Evolutionary conservation across 495 filamentous ascomycete species (phyloP), one percentile per base, ranked within the genome.

Genomic region (Astrothelium subdiscretum): DNA sequence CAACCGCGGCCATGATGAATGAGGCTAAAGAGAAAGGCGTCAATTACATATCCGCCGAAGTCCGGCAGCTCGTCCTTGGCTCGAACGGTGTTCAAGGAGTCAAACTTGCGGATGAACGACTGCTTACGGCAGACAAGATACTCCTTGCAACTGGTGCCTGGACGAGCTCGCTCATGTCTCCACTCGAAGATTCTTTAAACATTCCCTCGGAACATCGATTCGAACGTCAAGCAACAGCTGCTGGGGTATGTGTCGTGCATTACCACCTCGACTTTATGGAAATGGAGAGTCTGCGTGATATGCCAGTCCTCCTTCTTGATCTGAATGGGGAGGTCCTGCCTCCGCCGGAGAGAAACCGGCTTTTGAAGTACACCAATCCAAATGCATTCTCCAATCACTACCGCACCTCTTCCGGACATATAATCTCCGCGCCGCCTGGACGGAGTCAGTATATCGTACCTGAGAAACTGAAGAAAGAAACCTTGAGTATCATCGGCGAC

Each of bases 221-320:
- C 10, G 73, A 79, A 58, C 66, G 59, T 15, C 77, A 79, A 62
- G 63, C 74, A 22, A 70, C 66, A 22, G 74, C 74, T 10, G 74
- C 75, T 0, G 76, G 74, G 1, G 72, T 76, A 2, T 73, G 67
- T 58, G 72, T 77, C 6, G 71, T 73, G 12, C 72, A 76, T 67
- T 74, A 74, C 32, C 69, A 73, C 59, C 66, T 78, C 12, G 57
- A 64, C 1, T 62, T 66, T 0, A 62, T 32, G 3, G 77, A 79
- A 57, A 65, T 63, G 26, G 31, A 63, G 31, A n/a, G 63, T 3
- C 73, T 74, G 40, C 48, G 62, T 12, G 61, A 69, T 40, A 70
- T 76, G n/a, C 74, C 76, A 1, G 73, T 79, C 0, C 62, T 75
- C 22, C 67, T 78, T 0, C 75, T 75, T 62, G 73, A 75, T 1